Base-by-base conservation (phyloP, 2,329 filamentous ascomycete species). In the Clarireedia sp. region DNA sequence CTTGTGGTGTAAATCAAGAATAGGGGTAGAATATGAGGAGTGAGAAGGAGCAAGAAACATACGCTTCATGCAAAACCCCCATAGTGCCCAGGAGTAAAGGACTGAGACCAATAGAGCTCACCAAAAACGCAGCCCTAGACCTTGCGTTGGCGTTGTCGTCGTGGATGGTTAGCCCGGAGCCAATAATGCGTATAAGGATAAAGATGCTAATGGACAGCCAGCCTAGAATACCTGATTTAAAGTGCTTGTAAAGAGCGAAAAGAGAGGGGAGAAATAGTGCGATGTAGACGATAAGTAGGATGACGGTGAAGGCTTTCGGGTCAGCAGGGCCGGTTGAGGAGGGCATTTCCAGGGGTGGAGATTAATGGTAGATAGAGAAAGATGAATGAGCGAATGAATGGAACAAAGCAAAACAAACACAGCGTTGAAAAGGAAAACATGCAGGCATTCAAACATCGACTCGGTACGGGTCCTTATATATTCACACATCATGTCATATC, bases 171-270 rank as follows among this genome's bases (percentile, higher is more conserved):
- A 48, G n/a, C 29, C 19, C 29, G 12, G 43, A 46, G 6, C 51
- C 43, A 3, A 29, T 19, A 8, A 48, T 23, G 9, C 51, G 29
- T 5, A 46, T 16, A 12, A 47, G n/a, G 17, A 19, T 8, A 19
- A 54, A 41, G 24, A 37, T 17, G 37, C 29, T 24, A 19, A 54
- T 46, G 44, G 41, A 37, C 9, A 47, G 33, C 44, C 51, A 54
- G 7, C 33, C 51, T n/a, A 38, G 21, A 14, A 54, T 47, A 24
- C 41, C 19, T 17, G 43, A 24, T 17, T 23, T 6, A 17, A 33
- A 33, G 44, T 53, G 51, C 17, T 53, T 53, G 41, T 43, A 53
- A 4, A 53, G 6, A 17, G 29, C 37, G 41, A 17, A 53, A 12
- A 43, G 19, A 3, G 41, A 17, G 6, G 44, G 19, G 7, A 23